Evolutionary conservation across 495 filamentous ascomycete genomes (phyloP), one percentile per base, ranked within the genome.

Genomic region (Lindgomyces ingoldianus): DNA sequence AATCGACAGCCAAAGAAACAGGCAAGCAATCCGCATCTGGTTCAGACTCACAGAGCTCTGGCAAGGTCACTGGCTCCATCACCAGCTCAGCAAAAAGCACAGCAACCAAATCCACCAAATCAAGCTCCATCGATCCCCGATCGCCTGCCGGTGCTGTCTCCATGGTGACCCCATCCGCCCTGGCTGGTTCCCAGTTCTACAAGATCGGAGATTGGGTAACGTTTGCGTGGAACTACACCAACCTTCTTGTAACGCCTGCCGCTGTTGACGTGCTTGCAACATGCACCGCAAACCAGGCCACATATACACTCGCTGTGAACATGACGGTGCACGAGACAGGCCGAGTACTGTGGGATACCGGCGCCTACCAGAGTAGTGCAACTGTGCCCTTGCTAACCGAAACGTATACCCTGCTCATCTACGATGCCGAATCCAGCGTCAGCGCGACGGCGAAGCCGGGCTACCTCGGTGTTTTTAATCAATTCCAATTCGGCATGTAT

Each of bases 221-320:
- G 0, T 93, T 93, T 75, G 87, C 78, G 0, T 98, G 93, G 93
- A 97, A 97, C 76, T 98, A 96, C 78, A 98, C 94, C 1, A 91
- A 88, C 46, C 79, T 98, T 41, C 83, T 83, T 27, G 86, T 86
- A 18, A 88, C 85, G 0, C 94, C 94, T 0, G 85, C 84, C 2
- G 87, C 84, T 29, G 77, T 98, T 68, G 89, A 98, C 68, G 84
- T 97, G 3, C 76, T 94, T 29, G 89, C 94, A 11, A 87, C 85
- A 24, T 95, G 90, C 84, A 85, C 84, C 39, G 72, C 77, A 54
- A 88, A 89, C 74, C 75, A 79, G 44, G 77, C 76, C 36, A 84
- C 81, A 22, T 93, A 91, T 70, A 90, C 89, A 3, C 77, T 93
- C 50, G 79, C 85, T 41, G 72, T 74, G 61, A 93, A 93, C 74